Evolutionary conservation across 2,329 filamentous ascomycete species (phyloP).

Genomic region (Fusarium zealandicum): DNA sequence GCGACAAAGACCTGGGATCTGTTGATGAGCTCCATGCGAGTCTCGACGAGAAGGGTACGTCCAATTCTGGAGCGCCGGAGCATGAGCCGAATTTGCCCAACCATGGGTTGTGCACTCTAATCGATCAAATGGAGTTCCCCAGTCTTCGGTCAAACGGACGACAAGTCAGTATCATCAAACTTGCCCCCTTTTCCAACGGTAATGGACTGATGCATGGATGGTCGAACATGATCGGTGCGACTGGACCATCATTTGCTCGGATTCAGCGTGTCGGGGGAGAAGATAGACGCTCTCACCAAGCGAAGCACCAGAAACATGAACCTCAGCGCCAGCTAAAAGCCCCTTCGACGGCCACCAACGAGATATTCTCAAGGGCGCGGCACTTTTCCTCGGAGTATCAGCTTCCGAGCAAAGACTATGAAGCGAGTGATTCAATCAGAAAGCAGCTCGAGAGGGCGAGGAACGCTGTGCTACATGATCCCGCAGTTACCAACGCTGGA

Average conservation of each 20-base stretch:
- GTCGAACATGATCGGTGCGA: background rate
- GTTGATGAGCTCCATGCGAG: background rate
- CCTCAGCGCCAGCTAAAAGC: slow-evolving; percentile 14
- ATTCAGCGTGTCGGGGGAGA: slow-evolving; percentile 20
- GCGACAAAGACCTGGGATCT: slow-evolving; percentile 1
- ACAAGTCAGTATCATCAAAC: slow-evolving; percentile 26
- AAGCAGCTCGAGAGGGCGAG: slow-evolving; percentile 11
- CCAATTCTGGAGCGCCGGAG: background rate
- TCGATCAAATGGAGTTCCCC: slow-evolving; percentile 9
- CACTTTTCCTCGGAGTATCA: background rate
- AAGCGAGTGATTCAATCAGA: background rate
- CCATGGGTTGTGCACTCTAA: slow-evolving; percentile 18
- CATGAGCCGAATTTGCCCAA: background rate
- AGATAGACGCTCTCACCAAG: background rate
- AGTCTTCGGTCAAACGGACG: slow-evolving; percentile 3
- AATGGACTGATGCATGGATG: background rate
- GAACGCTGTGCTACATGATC: slow-evolving; percentile 27
- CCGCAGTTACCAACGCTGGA: slow-evolving; percentile 26
- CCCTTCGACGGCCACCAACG: background rate
- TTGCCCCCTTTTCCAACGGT: slow-evolving; percentile 15
- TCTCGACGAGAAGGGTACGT: background rate
- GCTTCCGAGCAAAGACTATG: background rate
- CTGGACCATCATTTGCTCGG: slow-evolving; percentile 10
- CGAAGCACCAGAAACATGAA: background rate
- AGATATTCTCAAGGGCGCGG: slow-evolving; percentile 7